Conservation (phyloP, 192 early-diverging fungal species). For the Anaeromyces robustus region DNA sequence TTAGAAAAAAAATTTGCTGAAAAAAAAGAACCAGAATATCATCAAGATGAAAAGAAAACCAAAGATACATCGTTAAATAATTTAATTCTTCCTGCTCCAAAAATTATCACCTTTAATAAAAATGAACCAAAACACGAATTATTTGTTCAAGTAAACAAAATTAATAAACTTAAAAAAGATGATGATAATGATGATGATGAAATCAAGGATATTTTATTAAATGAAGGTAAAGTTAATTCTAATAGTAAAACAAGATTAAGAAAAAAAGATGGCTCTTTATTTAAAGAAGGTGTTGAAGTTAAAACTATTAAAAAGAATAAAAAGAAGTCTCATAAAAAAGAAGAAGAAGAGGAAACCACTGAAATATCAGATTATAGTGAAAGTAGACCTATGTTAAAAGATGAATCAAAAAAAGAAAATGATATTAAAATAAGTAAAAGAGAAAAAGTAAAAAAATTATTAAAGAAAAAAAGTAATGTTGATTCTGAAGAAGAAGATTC, state of each 20-base stretch:
- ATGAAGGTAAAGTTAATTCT: neutral
- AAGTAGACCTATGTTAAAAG: neutral
- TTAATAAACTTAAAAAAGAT: neutral
- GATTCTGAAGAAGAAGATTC: neutral
- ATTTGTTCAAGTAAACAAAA: neutral
- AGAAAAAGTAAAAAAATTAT: neutral
- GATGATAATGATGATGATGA: neutral
- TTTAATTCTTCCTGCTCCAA: neutral
- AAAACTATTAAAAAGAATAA: neutral
- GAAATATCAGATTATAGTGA: neutral
- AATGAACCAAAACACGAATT: neutral
- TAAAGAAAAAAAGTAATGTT: no score
- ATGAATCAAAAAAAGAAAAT: neutral
- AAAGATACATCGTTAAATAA: neutral
- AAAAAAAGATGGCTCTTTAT: neutral
- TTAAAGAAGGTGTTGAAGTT: neutral
- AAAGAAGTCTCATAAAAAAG: neutral
- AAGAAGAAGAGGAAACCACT: neutral
- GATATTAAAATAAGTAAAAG: neutral
- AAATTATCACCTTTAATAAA: neutral
- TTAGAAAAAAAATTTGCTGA: neutral
- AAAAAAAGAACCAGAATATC: neutral
- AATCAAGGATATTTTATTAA: neutral
- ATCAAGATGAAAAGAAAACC: neutral
- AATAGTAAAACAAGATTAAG: neutral